Base-by-base conservation (phyloP, 371 early-diverging fungal species). In the Blyttiomyces sp. region DNA sequence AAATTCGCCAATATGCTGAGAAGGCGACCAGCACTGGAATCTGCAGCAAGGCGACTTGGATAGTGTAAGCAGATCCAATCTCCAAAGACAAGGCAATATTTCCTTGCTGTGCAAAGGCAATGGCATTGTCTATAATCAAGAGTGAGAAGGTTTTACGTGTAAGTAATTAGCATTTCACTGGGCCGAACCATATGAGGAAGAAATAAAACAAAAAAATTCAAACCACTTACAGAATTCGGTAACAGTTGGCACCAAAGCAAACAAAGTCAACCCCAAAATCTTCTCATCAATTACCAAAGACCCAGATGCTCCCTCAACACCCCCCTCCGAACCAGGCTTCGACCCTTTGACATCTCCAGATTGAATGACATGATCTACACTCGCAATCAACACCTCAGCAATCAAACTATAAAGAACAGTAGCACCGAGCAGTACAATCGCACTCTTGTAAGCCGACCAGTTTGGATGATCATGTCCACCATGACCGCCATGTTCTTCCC, bases 21-120 rank as follows among this genome's bases (percentile, higher is more conserved):
- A 93, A 89, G 24, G 82, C 88, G 26, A 94, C 94, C 84, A 94
- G 83, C 19, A 86, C 86, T 0, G 96, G 96, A 54, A 96, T 93
- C 75, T 96, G 95, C 49, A 96, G 72, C 61, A 97, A 73, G n/a
- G 94, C 90, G 0, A 95, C 95, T 72, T 97, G 96, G 45, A 95
- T 83, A 9, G 94, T 92, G 72, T 97, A 97, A 0, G 94, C 95
- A 19, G 92, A 94, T 21, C 94, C 95, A 65, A 97, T 95, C 73
- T 97, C 97, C 76, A 97, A 84, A 54, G 93, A 88, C 34, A 97
- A 80, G 0, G 89, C 91, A 74, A 97, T 93, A 71, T 96, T 95
- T 49, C 92, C 91, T 69, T 89, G 80, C 55, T 91, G 71, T 7
- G 96, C 95, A 81, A 97, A 97, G 3, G 94, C 90, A 59, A 94